phyloP scores from a whole-genome alignment of 2,329 filamentous ascomycete genomes.

The Orbilia oligospora region DNA sequence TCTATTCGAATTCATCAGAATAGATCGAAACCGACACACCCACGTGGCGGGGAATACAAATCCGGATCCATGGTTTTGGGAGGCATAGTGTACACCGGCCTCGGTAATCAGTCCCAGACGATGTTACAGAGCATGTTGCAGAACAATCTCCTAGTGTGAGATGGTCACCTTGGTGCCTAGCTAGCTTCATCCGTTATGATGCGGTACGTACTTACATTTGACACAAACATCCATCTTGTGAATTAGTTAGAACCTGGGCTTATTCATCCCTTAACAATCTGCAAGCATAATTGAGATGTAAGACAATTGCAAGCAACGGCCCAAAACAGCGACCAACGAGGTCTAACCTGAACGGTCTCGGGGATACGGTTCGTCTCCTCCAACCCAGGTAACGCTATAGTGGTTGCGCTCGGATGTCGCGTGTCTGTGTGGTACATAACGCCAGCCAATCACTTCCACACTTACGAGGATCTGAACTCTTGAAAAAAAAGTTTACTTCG shows the following conservation, averaged over 20 bases:
- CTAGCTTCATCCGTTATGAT: background rate
- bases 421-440: conserved; percentile 9
- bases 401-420: conserved; percentile 14
- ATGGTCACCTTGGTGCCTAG: background rate
- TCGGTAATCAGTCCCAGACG: background rate
- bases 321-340: background rate
- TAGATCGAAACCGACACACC: background rate
- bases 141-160: background rate
- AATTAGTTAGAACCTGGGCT: conserved; percentile 1
- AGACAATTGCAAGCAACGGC: background rate
- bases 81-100: background rate
- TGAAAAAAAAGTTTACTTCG: conserved; percentile 1
- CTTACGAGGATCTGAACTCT: background rate
- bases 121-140: conserved; percentile 6
- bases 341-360: conserved; percentile 16
- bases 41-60: conserved; percentile 17
- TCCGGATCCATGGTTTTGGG: conserved; percentile 23
- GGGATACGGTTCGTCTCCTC: conserved; percentile 20
- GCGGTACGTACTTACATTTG: background rate
- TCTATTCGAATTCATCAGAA: background rate
- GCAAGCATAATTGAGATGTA: background rate
- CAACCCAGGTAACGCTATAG: conserved; percentile 2
- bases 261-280: conserved; percentile 20
- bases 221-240: conserved; percentile 8
- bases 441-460: conserved; percentile 21